Conservation (phyloP, 106 monocot species). For the Vanilla planifolia region DNA sequence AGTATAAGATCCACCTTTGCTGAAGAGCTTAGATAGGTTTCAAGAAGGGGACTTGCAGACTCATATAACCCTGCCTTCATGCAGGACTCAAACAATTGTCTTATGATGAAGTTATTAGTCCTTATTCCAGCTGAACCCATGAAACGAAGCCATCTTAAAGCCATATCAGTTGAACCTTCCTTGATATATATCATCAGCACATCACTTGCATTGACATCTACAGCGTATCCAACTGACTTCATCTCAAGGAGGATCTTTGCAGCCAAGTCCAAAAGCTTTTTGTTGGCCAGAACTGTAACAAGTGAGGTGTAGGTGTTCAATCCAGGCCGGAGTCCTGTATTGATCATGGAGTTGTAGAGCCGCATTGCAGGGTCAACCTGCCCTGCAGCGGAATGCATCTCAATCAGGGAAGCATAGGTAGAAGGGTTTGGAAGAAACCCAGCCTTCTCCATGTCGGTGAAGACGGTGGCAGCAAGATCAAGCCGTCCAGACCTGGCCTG, state of each 20-base stretch:
- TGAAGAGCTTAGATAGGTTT: conserved; percentile 61
- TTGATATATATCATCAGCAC: conserved; percentile 92
- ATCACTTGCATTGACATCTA: conserved; percentile 91
- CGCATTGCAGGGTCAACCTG: conserved; percentile 70
- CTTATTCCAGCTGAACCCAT: conserved; percentile 87
- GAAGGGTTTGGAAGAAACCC: conserved; percentile 85
- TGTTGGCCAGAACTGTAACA: conserved; percentile 52
- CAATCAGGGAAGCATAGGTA: conserved; percentile 66
- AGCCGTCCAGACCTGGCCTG: conserved; percentile 76
- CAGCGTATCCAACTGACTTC: conserved; percentile 69
- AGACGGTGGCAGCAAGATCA: conserved; percentile 46
- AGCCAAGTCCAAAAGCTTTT: conserved; percentile 82
- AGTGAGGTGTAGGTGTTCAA: conserved; percentile 60
- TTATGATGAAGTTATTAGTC: conserved; percentile 84
- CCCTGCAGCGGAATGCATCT: conserved; percentile 63
- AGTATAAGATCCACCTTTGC: conserved; percentile 89
- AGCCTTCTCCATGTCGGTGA: conserved; percentile 85
- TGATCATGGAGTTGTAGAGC: conserved; percentile 77
- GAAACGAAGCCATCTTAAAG: conserved; percentile 79
- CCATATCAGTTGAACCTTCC: conserved; percentile 74
- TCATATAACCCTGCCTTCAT: conserved; percentile 71
- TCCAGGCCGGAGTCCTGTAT: conserved; percentile 64
- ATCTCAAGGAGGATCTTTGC: conserved; percentile 92
- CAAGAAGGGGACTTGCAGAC: conserved; percentile 63
- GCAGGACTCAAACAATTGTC: conserved; percentile 91